These are phyloP conservation scores for Mitragyna speciosa DNA, from an alignment of 257 asterid genomes.

Conservation along the genomic window DNA sequence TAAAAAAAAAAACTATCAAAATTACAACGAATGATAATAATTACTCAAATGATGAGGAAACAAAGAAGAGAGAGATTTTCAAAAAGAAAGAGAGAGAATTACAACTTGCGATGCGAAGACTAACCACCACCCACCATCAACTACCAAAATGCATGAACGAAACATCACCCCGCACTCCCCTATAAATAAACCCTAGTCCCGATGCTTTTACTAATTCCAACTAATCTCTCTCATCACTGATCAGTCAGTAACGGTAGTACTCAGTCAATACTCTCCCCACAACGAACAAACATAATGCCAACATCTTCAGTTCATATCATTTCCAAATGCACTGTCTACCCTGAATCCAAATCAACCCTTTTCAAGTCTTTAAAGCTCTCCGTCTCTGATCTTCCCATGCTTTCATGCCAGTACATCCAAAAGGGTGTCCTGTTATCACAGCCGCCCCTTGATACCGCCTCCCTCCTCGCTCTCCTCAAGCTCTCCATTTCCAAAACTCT, in stretches of 20 bases:
- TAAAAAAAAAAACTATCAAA: too few species aligned
- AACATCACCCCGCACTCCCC: neutral
- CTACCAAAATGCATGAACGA: slow-evolving; percentile 27
- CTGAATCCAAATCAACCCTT: slow-evolving; percentile 43
- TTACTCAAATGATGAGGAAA: too few species aligned
- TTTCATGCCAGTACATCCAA: slow-evolving; percentile 90
- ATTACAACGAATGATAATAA: too few species aligned
- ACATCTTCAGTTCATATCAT: slow-evolving; percentile 59
- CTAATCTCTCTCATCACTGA: too few species aligned
- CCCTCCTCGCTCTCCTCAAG: slow-evolving; percentile 60
- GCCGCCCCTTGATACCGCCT: slow-evolving; percentile 42
- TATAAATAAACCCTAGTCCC: slow-evolving; percentile 15
- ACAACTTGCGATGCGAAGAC: neutral
- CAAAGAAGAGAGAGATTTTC: too few species aligned
- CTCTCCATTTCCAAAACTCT: slow-evolving; percentile 68
- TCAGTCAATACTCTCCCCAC: too few species aligned
- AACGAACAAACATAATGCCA: slow-evolving; percentile 51
- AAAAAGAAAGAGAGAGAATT: neutral
- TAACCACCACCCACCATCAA: slow-evolving; percentile 16
- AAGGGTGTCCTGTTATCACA: slow-evolving; percentile 73
- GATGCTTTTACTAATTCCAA: neutral
- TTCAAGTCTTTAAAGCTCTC: slow-evolving; percentile 66
- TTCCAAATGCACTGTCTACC: slow-evolving; percentile 65
- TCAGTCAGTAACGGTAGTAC: neutral
- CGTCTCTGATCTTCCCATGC: slow-evolving; percentile 95